These are phyloP conservation scores for Penicillium sp. DNA, from an alignment of 2,329 filamentous ascomycete genomes.

Conservation along the genomic window DNA sequence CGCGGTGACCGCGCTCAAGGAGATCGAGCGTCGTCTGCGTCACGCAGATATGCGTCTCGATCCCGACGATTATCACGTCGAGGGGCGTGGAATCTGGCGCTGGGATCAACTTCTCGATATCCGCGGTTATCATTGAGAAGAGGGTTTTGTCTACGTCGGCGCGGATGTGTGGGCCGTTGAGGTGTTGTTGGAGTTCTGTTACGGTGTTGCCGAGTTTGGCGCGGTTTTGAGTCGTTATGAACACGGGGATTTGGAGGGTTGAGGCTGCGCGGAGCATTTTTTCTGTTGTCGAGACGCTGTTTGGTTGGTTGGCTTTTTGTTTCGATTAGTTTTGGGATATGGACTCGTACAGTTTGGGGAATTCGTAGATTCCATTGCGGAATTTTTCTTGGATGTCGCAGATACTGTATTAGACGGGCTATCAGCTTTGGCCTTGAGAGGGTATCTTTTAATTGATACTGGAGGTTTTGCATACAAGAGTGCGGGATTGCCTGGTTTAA, in stretches of 20 bases:
- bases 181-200: slow-evolving; percentile 61
- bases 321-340: background rate
- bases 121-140: slow-evolving; percentile 82
- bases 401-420: slow-evolving; percentile 54
- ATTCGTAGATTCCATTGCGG: slow-evolving; percentile 74
- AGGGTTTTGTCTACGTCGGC: slow-evolving; percentile 76
- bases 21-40: slow-evolving; percentile 88
- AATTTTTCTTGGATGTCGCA: slow-evolving; percentile 97
- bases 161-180: slow-evolving; percentile 44
- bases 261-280: slow-evolving; percentile 64
- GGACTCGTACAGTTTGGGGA: slow-evolving; percentile 67
- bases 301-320: background rate
- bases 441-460: background rate
- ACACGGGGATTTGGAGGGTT: slow-evolving; percentile 64
- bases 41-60: slow-evolving; percentile 92
- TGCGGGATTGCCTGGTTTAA: slow-evolving; percentile 41
- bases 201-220: slow-evolving; percentile 77
- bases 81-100: slow-evolving; percentile 38
- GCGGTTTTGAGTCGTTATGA: slow-evolving; percentile 81
- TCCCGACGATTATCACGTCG: slow-evolving; percentile 77
- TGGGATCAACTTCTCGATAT: slow-evolving; percentile 49
- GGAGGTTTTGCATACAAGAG: slow-evolving; percentile 40
- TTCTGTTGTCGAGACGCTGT: slow-evolving; percentile 61
- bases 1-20: slow-evolving; percentile 68
- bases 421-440: background rate